Conservation (phyloP, 2,329 filamentous ascomycete genomes). For the Cladosporium cucumerinum region DNA sequence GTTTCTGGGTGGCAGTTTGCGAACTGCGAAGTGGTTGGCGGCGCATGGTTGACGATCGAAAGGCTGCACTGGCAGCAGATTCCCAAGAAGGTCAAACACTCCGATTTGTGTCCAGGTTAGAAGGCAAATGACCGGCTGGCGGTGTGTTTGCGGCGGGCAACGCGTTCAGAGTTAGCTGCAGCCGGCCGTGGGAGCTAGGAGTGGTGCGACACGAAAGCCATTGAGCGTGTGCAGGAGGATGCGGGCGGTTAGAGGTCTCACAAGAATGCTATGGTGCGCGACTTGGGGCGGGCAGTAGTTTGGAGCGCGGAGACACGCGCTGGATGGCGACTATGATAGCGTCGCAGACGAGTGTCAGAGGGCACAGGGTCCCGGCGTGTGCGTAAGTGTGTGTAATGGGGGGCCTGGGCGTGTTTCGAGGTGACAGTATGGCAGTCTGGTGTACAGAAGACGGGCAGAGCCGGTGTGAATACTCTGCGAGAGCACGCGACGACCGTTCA, state of each 20-base stretch:
- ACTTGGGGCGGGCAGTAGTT: background rate
- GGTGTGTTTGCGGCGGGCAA: slow-evolving; percentile 12
- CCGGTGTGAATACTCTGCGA: slow-evolving; percentile 7
- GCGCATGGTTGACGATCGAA: slow-evolving; percentile 28
- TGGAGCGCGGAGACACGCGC: slow-evolving; percentile 4
- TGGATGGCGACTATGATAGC: slow-evolving; percentile 11
- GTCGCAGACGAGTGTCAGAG: slow-evolving; percentile 9
- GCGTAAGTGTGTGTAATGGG: background rate
- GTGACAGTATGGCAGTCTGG: background rate
- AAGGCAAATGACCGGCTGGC: background rate
- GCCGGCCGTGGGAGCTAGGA: slow-evolving; percentile 13
- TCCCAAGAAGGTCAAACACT: background rate
- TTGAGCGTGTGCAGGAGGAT: slow-evolving; percentile 8
- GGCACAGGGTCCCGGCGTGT: slow-evolving; percentile 11
- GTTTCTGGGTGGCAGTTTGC: slow-evolving; percentile 22
- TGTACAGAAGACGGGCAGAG: background rate
- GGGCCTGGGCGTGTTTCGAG: background rate
- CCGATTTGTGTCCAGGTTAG: background rate
- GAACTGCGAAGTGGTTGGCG: slow-evolving; percentile 26
- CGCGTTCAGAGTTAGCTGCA: slow-evolving; percentile 6
- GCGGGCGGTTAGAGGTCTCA: slow-evolving; percentile 4
- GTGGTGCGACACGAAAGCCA: slow-evolving; percentile 14
- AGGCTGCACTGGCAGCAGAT: background rate
- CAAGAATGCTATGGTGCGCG: background rate
- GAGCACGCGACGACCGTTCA: slow-evolving; percentile 12